Evolutionary conservation across 345 rosid genomes (phyloP).

Genomic region (Moricandia moricandioides): DNA sequence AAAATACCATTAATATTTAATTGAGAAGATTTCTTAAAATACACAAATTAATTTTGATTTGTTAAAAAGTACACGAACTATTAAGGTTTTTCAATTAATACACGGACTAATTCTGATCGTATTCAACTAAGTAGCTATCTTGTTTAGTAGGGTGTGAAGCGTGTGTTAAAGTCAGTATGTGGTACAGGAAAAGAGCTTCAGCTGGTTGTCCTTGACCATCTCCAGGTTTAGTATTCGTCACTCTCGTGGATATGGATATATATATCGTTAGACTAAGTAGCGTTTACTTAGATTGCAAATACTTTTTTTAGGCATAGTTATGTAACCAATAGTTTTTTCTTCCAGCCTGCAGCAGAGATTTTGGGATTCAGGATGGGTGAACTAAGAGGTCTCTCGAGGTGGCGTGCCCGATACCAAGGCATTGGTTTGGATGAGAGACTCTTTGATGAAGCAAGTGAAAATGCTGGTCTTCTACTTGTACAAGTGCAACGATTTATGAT

Average conservation of each 20-base stretch:
- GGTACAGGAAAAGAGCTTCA: constrained; percentile 95
- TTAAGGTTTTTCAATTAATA: too few species aligned
- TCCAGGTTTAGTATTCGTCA: constrained; percentile 57
- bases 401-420: constrained; percentile 76
- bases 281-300: not conserved
- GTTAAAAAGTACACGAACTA: too few species aligned
- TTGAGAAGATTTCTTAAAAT: too few species aligned
- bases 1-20: too few species aligned
- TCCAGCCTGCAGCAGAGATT: constrained; percentile 92
- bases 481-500: constrained; percentile 84
- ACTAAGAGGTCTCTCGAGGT: constrained; percentile 84
- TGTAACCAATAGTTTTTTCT: constrained; percentile 29
- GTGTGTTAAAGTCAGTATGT: constrained; percentile 70
- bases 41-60: too few species aligned
- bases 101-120: constrained; percentile 4
- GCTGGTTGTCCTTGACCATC: too few species aligned
- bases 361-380: constrained; percentile 95
- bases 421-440: too few species aligned
- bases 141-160: constrained; percentile 71
- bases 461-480: constrained; percentile 65
- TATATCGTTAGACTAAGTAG: not conserved
- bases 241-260: constrained; percentile 18
- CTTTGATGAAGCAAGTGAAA: constrained; percentile 69
- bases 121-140: constrained; percentile 26
- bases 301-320: not conserved